Percentiles rank a stretch among this genome's conserved stretches.
Conservation (phyloP, 345 rosid genomes). For the Combretum micranthum region DNA sequence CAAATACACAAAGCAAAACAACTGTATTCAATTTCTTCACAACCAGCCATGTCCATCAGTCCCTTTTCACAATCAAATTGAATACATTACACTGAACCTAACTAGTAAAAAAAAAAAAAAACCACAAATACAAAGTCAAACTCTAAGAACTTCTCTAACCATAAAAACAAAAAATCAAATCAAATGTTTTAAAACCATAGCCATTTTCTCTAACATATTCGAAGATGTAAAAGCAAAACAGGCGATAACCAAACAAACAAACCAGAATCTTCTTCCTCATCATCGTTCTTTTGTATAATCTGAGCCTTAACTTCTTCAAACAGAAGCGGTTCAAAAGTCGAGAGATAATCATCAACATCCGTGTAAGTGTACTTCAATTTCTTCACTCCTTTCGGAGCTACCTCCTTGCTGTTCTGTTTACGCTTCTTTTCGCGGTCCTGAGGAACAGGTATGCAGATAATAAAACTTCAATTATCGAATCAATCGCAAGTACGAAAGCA, state of each 20-base stretch:
- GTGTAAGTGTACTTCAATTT: slow-evolving; percentile 58
- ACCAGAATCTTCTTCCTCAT: slow-evolving; percentile 66
- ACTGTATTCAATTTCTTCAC: too few species aligned
- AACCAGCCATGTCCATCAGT: too few species aligned
- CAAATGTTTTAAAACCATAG: too few species aligned
- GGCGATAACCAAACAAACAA: slow-evolving; percentile 2
- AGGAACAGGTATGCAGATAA: not conserved
- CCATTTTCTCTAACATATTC: too few species aligned
- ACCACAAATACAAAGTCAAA: too few species aligned
- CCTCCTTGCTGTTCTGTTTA: slow-evolving; percentile 16
- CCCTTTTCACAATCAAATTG: too few species aligned
- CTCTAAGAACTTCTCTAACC: too few species aligned
- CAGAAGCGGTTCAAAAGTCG: slow-evolving; percentile 79
- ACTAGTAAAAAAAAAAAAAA: too few species aligned
- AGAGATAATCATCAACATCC: slow-evolving; percentile 69
- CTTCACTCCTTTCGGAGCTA: slow-evolving; percentile 25
- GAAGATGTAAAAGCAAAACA: too few species aligned
- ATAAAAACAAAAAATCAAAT: too few species aligned
- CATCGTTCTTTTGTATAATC: slow-evolving; percentile 63
- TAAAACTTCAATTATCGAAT: not conserved
- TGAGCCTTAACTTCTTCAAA: slow-evolving; percentile 95
- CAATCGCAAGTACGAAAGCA: not conserved
- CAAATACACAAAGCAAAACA: too few species aligned
- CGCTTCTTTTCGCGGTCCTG: slow-evolving; percentile 18
- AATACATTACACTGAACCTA: too few species aligned